Conservation (phyloP, 352 stramenopile species). For the Phytopythium boreale region DNA sequence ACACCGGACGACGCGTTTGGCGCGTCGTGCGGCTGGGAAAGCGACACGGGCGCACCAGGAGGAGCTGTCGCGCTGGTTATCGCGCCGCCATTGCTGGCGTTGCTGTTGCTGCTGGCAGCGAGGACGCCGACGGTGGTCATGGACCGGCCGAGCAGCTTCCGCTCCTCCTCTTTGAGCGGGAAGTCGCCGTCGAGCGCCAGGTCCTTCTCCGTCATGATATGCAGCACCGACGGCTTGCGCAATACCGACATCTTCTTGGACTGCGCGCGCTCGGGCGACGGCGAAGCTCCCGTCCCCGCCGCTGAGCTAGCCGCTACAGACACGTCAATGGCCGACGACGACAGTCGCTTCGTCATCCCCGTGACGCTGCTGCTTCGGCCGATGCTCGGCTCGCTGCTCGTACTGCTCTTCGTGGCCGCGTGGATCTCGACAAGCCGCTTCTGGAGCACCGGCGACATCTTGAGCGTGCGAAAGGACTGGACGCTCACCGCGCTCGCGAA, state of each 20-base stretch:
- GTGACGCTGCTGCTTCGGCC: background rate
- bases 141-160: constrained; percentile 12
- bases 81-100: background rate
- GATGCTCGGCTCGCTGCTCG: background rate
- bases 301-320: background rate
- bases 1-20: constrained; percentile 12
- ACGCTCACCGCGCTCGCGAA: constrained; percentile 68
- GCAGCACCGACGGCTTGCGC: constrained; percentile 54
- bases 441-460: constrained; percentile 61
- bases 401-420: constrained; percentile 20
- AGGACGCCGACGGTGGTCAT: background rate
- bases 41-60: constrained; percentile 16
- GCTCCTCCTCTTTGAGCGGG: constrained; percentile 59
- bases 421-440: constrained; percentile 75
- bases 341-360: background rate
- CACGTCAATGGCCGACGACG: background rate
- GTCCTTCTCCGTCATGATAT: constrained; percentile 64
- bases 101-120: background rate
- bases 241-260: constrained; percentile 35
- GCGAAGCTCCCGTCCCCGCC: constrained; percentile 6
- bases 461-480: constrained; percentile 80
- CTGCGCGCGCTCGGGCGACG: background rate
- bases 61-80: background rate
- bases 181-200: constrained; percentile 42
- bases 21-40: background rate